Evolutionary conservation across 768 basidiomycete genomes (phyloP), one percentile per base, ranked within the genome.

Genomic region (Suillus occidentalis): DNA sequence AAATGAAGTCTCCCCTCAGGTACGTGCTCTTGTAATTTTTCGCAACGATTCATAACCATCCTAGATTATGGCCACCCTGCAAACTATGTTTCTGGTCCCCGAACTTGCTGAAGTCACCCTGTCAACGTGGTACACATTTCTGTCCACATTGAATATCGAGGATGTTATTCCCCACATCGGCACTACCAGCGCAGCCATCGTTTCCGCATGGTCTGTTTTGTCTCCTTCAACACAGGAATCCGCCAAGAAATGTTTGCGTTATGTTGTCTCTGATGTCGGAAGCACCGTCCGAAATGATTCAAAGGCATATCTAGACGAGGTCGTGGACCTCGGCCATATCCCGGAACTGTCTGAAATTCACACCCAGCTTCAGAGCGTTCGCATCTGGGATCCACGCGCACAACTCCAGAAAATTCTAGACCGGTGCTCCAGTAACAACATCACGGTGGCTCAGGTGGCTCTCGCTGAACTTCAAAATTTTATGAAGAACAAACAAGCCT

Each of bases 31-130:
- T 28, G 28, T 58, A 25, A 22, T 63, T 10, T 40, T 39, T 39
- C 3, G 37, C 22, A 43, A 16, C 16, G 42, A 50, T 65, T 36
- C 65, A 69, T 1, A 69, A 68, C 12, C 28, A 58, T 65, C 31
- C 18, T 49, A 99, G 97, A 89, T 98, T 69, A 95, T 99, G 92
- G 95, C 97, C 0, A 95, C 91, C 20, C 84, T 99, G 45, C 97
- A 99, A 78, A 94, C 92, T 7, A 92, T 90, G 79, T 83, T 97
- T n/a, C 76, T 81, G 40, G 82, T 93, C 13, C 84, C 85, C 0
- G 90, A 90, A 65, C 82, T 99, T 8, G 85, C 92, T 0, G 86
- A 91, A 64, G 89, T 88, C 8, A 91, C 94, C 0, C 79, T 99
- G 3, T 80, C 85, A 39, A 91, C 88, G 45, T 99, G 95, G 95